phyloP scores from a whole-genome alignment of 148 eudicot genomes.

The Suaeda aralocaspica region DNA sequence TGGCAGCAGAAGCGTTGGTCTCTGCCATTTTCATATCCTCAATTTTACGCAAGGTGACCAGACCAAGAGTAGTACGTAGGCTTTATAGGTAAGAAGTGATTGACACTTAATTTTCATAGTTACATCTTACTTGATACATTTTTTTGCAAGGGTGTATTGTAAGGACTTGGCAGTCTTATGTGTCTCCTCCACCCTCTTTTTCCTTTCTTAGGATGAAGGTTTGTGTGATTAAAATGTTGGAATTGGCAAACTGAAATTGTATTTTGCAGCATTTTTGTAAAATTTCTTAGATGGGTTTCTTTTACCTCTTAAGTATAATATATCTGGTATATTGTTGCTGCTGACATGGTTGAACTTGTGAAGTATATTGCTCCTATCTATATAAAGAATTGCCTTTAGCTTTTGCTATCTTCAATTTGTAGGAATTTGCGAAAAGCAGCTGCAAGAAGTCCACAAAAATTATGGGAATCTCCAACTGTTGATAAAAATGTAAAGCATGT shows the following conservation, averaged over 20 bases:
- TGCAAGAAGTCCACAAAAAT: constrained; percentile 29
- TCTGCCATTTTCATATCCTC: constrained; percentile 50
- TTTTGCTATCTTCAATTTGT: constrained; percentile 17
- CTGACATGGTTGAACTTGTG: not conserved
- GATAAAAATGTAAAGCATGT: constrained; percentile 23
- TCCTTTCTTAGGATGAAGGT: too few species aligned
- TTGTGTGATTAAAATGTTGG: not conserved
- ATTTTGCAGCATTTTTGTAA: not conserved
- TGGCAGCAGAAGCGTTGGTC: constrained; percentile 58
- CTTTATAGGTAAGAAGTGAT: constrained; percentile 46
- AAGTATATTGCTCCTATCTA: not conserved
- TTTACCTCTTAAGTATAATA: not conserved
- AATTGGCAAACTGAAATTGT: not conserved
- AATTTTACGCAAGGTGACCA: constrained; percentile 35
- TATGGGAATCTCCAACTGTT: constrained; percentile 29
- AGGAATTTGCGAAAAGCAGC: constrained; percentile 41
- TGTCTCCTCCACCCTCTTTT: too few species aligned
- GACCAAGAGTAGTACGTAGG: constrained; percentile 38
- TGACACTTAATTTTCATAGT: not conserved
- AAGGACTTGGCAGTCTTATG: not conserved
- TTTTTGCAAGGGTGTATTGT: not conserved
- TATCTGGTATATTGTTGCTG: not conserved
- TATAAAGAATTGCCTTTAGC: not conserved
- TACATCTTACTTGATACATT: too few species aligned
- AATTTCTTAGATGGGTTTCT: not conserved